These are phyloP conservation scores for Mortierella sp. DNA, from an alignment of 371 early-diverging fungal genomes.

Conservation along the genomic window DNA sequence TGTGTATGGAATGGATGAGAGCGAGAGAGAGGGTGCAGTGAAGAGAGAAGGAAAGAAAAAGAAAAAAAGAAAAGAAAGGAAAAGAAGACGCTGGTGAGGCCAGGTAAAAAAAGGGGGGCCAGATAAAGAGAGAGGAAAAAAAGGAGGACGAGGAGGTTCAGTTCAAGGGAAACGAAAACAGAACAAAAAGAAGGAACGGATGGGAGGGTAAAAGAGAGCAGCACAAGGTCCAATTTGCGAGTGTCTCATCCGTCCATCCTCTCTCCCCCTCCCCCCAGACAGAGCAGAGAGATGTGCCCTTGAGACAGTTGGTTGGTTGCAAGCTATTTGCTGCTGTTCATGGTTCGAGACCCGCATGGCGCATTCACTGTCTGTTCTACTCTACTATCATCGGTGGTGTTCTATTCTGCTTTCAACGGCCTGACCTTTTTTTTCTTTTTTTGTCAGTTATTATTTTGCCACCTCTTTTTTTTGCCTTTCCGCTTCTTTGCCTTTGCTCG, in stretches of 20 bases:
- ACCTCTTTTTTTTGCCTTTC: neutral
- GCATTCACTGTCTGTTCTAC: neutral
- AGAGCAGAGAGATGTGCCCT: neutral
- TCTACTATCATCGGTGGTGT: neutral
- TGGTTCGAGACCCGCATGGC: slow-evolving; percentile 13
- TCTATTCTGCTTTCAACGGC: neutral
- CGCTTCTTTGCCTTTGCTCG: neutral
- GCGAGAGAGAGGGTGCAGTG: neutral
- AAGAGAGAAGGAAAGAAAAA: neutral
- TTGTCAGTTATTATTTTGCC: neutral
- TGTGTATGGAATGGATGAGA: neutral
- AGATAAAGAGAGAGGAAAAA: neutral
- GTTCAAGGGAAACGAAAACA: neutral
- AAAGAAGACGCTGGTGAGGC: neutral
- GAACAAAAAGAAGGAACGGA: neutral
- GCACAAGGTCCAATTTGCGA: neutral
- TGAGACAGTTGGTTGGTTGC: too few relatives aligned
- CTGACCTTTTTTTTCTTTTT: neutral
- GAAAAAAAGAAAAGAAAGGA: neutral
- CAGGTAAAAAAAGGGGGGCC: neutral
- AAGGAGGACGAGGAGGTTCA: neutral
- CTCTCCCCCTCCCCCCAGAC: neutral
- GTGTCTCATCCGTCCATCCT: neutral
- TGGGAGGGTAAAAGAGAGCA: neutral
- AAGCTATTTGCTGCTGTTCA: neutral